Percentiles rank a stretch among this genome's conserved stretches.
Evolutionary conservation across 352 stramenopile species (phyloP).

Genomic region (Peronospora destructor): DNA sequence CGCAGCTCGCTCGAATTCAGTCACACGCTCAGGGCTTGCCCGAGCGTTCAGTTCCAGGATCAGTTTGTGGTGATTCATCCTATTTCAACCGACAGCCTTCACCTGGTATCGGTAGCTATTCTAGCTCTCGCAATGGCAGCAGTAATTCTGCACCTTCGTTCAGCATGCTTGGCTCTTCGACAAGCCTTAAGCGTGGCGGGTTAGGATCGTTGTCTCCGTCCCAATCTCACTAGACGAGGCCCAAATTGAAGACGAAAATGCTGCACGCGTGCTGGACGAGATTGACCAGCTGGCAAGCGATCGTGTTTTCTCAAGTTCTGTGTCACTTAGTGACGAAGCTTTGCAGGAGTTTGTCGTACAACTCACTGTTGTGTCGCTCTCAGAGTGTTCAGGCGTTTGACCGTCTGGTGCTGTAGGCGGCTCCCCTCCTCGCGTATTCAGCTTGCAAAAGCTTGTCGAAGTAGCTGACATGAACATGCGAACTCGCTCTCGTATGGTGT

Average conservation of each 20-base stretch:
- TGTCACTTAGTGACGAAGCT: slow-evolving; percentile 62
- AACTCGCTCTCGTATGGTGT: slow-evolving; percentile 92
- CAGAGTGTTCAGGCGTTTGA: slow-evolving; percentile 69
- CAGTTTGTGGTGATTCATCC: slow-evolving; percentile 39
- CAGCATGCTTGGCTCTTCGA: slow-evolving; percentile 22
- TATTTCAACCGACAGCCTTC: slow-evolving; percentile 71
- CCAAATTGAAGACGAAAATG: slow-evolving; percentile 81
- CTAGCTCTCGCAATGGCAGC: slow-evolving; percentile 27
- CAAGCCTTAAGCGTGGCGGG: slow-evolving; percentile 23
- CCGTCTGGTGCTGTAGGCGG: slow-evolving; percentile 36
- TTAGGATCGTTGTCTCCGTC: slow-evolving; percentile 35
- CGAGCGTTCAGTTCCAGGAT: slow-evolving; percentile 21
- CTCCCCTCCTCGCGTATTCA: slow-evolving; percentile 92
- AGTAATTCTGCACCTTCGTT: slow-evolving; percentile 25
- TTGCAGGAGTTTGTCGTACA: slow-evolving; percentile 88
- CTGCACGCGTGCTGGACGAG: slow-evolving; percentile 67
- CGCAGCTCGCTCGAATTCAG: slow-evolving; percentile 94
- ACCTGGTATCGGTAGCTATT: slow-evolving; percentile 21
- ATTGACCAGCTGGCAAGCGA: slow-evolving; percentile 87
- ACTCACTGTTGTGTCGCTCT: slow-evolving; percentile 87
- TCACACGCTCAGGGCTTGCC: slow-evolving; percentile 90
- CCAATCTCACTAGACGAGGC: slow-evolving; percentile 53
- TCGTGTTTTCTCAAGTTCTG: slow-evolving; percentile 87
- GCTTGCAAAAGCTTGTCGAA: slow-evolving; percentile 98
- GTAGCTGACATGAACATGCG: slow-evolving; percentile 99